Conservation (phyloP, 352 stramenopile genomes). For the Vaucheria bursata region DNA sequence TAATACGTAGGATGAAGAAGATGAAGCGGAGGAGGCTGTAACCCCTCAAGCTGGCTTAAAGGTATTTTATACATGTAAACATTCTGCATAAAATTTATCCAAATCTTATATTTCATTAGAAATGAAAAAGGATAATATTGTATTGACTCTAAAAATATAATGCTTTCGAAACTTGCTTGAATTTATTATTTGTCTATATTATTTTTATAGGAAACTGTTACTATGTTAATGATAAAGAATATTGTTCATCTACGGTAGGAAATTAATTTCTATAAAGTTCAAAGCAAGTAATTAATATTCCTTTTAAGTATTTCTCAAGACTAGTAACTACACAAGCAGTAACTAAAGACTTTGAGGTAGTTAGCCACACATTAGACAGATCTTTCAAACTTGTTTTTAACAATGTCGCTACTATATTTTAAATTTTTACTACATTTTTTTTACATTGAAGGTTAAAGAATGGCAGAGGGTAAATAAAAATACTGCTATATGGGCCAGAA, state of each 20-base stretch:
- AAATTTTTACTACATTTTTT: constrained; percentile 4
- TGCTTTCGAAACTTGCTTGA: background rate
- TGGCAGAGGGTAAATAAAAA: constrained; percentile 95
- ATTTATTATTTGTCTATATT: background rate
- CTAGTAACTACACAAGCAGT: background rate
- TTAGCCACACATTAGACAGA: background rate
- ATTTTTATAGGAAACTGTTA: no score
- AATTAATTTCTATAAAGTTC: no score
- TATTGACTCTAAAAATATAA: background rate
- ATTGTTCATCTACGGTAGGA: no score
- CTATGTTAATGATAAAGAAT: no score
- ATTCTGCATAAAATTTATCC: no score
- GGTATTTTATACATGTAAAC: no score
- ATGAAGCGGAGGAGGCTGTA: background rate
- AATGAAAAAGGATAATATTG: no score
- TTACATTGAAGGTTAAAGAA: constrained; percentile 56
- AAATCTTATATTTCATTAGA: no score
- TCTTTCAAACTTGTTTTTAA: background rate
- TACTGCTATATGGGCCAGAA: constrained; percentile 92
- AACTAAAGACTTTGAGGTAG: background rate
- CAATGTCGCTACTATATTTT: background rate
- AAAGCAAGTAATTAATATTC: no score
- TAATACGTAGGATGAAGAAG: background rate
- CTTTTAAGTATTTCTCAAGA: background rate
- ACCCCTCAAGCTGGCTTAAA: background rate